A percentile compares a stretch with the other conserved stretches of the same genome.
These are phyloP conservation scores for Solanum okadae DNA, from an alignment of 257 asterid species.

Conservation along the genomic window DNA sequence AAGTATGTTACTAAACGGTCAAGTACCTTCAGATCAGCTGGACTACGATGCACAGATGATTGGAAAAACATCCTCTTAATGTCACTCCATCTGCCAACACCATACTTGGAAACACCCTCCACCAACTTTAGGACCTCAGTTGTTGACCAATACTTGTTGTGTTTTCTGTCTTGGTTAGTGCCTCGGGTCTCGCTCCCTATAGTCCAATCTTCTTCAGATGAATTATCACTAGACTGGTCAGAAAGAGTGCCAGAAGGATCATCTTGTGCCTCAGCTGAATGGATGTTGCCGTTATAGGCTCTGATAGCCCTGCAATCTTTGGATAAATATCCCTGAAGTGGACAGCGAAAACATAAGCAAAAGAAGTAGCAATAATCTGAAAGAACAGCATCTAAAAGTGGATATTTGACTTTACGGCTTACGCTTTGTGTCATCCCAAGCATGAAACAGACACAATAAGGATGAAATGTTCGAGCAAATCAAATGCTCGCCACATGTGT, in stretches of 20 bases:
- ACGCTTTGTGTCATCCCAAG: neutral
- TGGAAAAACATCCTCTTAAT: conserved; percentile 1
- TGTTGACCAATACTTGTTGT: neutral
- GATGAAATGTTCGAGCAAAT: neutral
- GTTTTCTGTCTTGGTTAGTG: neutral
- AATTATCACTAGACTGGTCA: neutral
- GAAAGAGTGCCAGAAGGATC: neutral
- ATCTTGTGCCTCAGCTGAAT: neutral
- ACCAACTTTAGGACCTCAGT: conserved; percentile 9
- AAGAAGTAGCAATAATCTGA: neutral
- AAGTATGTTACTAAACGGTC: neutral
- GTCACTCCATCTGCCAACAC: conserved; percentile 9
- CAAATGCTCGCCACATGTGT: neutral
- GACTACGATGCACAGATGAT: neutral
- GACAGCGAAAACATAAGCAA: neutral
- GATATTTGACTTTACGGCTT: neutral
- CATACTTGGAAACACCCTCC: conserved; percentile 8
- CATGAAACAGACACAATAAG: neutral
- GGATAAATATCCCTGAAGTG: neutral
- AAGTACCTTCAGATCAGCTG: conserved; percentile 5
- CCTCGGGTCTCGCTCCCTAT: neutral
- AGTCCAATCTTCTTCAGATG: conserved; percentile 1
- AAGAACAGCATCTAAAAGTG: neutral
- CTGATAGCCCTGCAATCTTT: neutral
- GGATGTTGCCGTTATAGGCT: neutral